Conservation (phyloP, 768 basidiomycete species). For the Hydnum rufescens region DNA sequence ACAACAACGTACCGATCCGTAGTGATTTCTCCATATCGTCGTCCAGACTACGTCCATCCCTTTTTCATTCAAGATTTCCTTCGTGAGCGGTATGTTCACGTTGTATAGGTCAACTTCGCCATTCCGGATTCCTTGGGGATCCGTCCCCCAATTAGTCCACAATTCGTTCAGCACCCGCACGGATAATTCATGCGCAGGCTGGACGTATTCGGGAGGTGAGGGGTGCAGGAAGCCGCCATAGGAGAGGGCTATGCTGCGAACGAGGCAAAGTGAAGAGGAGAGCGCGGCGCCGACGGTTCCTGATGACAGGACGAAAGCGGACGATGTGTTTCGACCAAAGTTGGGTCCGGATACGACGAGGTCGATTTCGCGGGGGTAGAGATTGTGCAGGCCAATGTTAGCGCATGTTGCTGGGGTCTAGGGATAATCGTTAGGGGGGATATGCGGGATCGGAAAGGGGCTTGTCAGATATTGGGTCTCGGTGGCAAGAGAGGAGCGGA, state of each 20-base stretch:
- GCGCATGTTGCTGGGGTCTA: conserved; percentile 84
- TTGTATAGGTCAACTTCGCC: conserved; percentile 67
- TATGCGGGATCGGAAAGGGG: background rate
- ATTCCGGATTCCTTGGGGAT: conserved; percentile 33
- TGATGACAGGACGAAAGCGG: conserved; percentile 75
- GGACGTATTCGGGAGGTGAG: conserved; percentile 34
- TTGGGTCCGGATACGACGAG: conserved; percentile 84
- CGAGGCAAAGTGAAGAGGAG: conserved; percentile 49
- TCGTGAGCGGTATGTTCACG: conserved; percentile 72
- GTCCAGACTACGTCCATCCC: conserved; percentile 64
- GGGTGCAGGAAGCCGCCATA: conserved; percentile 66
- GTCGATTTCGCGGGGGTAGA: conserved; percentile 71
- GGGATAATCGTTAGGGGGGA: conserved; percentile 2
- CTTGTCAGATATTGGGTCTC: background rate
- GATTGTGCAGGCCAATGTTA: conserved; percentile 77
- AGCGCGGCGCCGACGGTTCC: conserved; percentile 87
- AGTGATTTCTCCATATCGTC: conserved; percentile 65
- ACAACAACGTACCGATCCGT: conserved; percentile 15
- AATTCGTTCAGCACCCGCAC: conserved; percentile 48
- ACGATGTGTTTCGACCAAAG: conserved; percentile 68
- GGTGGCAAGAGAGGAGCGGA: no score
- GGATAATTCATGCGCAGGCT: conserved; percentile 56
- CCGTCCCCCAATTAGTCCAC: conserved; percentile 72
- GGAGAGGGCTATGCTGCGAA: conserved; percentile 68
- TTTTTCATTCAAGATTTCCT: conserved; percentile 35